Evolutionary conservation across 1,284 basidiomycete genomes (phyloP), one percentile per base, ranked within the genome.

Genomic region (Irpex sp.): DNA sequence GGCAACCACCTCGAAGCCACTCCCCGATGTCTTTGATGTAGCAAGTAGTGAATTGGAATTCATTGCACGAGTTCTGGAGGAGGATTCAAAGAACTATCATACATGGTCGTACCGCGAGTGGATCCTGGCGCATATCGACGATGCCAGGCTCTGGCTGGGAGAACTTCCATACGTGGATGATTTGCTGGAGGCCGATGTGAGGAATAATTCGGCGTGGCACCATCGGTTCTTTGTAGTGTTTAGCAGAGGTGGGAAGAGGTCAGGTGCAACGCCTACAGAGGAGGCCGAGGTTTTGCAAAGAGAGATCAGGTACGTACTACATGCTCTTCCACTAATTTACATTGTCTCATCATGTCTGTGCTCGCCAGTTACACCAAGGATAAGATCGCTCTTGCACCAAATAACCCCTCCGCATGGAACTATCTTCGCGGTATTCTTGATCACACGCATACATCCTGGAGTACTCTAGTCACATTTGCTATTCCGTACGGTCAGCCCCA

Each of bases 131-230:
- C 86, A 90, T 72, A 94, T 94, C 76, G 83, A 88, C 67, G 80
- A 86, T 57, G 83, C 86, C 47, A 76, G 77, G 47, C 73, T 96
- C 49, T 98, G 96, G 95, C 76, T 72, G 0, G 83, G 81, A 11
- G 97, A 98, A 76, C 77, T 91, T 17, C 81, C 81, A 31, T 97
- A 93, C 74, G 84, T 92, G 59, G 90, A 95, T 66, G 73, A 76
- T 61, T 84, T 98, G 79, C 74, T 98, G 31, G 79, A 80, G 5
- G 76, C 82, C 21, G 97, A 99, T 74, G 81, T 97, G 46, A 78
- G 96, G 69, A 99, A 99, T 75, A 99, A 99, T 73, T 96, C 93
- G 50, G 97, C 94, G 13, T 99, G 97, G 97, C 94, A 97, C 73
- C 97, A 98, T 80, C 88, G 97, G 26, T 98, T 95, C 82, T 98